Percentiles rank a stretch among this genome's conserved stretches.
Conservation (phyloP, 345 rosid genomes). For the Citrus australasica region DNA sequence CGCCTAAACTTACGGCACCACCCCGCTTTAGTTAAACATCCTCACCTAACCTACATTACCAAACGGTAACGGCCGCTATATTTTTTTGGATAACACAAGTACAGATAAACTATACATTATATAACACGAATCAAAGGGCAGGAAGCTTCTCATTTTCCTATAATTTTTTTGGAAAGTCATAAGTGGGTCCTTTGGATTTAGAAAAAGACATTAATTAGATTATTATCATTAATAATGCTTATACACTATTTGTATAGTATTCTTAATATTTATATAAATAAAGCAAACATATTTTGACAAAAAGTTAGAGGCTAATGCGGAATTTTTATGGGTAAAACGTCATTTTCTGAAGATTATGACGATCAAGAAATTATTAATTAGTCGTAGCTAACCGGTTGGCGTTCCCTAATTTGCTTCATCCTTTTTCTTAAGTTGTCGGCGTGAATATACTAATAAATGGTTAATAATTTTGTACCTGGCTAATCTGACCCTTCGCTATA, state of each 20-base stretch:
- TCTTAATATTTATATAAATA: no score
- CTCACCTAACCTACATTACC: constrained; percentile 15
- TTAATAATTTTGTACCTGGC: constrained; percentile 3
- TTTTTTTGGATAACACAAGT: no score
- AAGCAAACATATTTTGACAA: constrained; percentile 20
- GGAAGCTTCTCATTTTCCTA: no score
- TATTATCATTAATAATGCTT: no score
- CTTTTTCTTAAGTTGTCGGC: constrained; percentile 14
- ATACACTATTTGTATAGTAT: no score
- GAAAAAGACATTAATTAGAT: no score
- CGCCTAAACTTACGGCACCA: neutral
- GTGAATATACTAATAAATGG: neutral
- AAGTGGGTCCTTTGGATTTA: no score
- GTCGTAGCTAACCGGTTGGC: constrained; percentile 33
- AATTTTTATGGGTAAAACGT: constrained; percentile 33
- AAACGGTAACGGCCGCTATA: constrained; percentile 18
- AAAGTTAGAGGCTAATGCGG: constrained; percentile 16
- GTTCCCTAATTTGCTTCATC: constrained; percentile 14
- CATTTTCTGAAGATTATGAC: constrained; percentile 34
- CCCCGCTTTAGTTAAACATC: neutral
- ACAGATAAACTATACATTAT: neutral
- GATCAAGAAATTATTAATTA: neutral
- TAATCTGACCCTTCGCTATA: neutral
- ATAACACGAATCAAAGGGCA: neutral
- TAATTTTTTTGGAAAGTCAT: no score